Base-by-base conservation (phyloP, 139 green algal species). In the Chlamydomonas sphaeroides region DNA sequence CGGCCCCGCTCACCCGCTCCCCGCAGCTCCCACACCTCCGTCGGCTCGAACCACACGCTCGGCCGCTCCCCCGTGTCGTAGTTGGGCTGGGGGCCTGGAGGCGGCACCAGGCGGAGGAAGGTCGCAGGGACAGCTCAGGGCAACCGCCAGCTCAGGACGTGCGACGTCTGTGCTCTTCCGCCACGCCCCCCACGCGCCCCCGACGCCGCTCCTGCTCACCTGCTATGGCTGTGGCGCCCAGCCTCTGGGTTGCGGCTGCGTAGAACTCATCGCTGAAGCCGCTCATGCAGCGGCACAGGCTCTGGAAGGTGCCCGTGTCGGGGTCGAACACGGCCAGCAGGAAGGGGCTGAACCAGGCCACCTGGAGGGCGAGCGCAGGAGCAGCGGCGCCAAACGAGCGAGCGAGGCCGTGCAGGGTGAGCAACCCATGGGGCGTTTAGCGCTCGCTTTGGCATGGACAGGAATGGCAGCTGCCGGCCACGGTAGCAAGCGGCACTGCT, bases 221-320 rank as follows among this genome's bases (percentile, higher is more conserved):
- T 0, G 82, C 59, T 57, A 88, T 84, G 53, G 36, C 65, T 1
- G 48, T 85, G 18, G 77, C 84, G 6, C 25, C 35, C 35, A 93
- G 88, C 73, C 94, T 89, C 75, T 84, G 83, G 38, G 83, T 94
- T 0, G 90, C 89, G 18, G 88, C 89, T 3, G n/a, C 59, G 75
- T 98, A 98, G 89, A 98, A 98, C 32, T 83, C 88, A 74, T 99
- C 96, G 5, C 82, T 91, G 89, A 98, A 99, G 39, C 96, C 96
- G 26, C 81, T 93, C 93, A 99, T 98, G 77, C 85, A 91, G 62
- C 95, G 91, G 30, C 71, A 85, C 65, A 79, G 51, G 53, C 65
- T 88, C 88, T 98, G 93, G 53, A 93, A 93, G 81, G 92, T 73
- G 83, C 96, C 93, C 5, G 59, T 42, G 8, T 89, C 92, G 0